phyloP scores from a whole-genome alignment of 2,329 filamentous ascomycete genomes.

The Thermothelomyces thermophilus region DNA sequence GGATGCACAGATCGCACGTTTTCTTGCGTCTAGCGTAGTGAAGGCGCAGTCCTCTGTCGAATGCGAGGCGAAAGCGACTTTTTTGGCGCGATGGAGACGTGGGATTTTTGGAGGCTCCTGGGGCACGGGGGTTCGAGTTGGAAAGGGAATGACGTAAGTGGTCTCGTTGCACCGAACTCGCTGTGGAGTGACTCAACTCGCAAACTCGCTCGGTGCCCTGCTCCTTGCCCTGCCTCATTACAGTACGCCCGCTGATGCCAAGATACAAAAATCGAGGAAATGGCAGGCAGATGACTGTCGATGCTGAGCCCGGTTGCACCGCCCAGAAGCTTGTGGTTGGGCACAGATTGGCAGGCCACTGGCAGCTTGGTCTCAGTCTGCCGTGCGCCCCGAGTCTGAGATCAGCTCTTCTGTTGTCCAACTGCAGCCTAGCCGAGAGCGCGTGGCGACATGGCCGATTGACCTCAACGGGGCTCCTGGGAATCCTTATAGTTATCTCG shows the following conservation, averaged over 20 bases:
- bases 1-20: neutral
- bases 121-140: constrained; percentile 6
- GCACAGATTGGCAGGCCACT: neutral
- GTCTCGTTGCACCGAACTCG: constrained; percentile 1
- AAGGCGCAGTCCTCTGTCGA: neutral
- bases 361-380: neutral
- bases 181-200: constrained; percentile 18
- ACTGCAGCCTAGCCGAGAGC: too few species aligned
- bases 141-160: constrained; percentile 17
- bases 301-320: constrained; percentile 1
- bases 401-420: too few species aligned
- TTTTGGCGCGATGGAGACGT: constrained; percentile 3
- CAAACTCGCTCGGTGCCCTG: neutral
- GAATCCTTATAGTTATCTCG: neutral
- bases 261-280: constrained; percentile 2
- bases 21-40: neutral
- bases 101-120: neutral
- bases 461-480: neutral
- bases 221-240: neutral
- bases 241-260: constrained; percentile 9
- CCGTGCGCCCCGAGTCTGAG: too few species aligned
- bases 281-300: constrained; percentile 7
- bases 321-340: neutral
- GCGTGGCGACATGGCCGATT: too few species aligned
- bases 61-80: neutral